Base-by-base conservation (phyloP, 164 flowering plant species). In the Euptelea pleiosperma region DNA sequence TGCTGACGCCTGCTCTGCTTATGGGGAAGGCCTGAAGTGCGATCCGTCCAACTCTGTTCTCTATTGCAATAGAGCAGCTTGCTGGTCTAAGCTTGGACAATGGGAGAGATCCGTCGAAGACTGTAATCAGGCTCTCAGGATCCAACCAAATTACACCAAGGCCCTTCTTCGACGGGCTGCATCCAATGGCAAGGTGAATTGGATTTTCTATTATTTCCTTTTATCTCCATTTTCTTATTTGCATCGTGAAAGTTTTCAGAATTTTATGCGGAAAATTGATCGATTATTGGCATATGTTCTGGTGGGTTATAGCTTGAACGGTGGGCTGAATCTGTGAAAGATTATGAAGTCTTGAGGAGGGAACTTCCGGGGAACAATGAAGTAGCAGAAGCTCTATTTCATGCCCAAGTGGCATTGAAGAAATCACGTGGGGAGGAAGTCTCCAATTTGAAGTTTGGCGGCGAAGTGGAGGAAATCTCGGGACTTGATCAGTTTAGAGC, bases 361-460 rank as follows among this genome's bases (percentile, higher is more conserved):
- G 79, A 75, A 58, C 85, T 85, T 62, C 95, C 96, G 3, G 73
- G 72, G 39, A 88, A 89, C 73, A 83, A 77, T 42, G 91, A 82
- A 47, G 77, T 89, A 30, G 95, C 95, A 1, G 87, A 89, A 63
- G 73, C 82, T 50, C 68, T 89, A 11, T 91, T 89, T 64, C 87
- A 84, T 65, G 95, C 98, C 2, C 91, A 85, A 78, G 85, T 87
- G 54, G 89, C 92, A 31, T 57, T 87, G 72, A 89, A 71, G 74
- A 89, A 84, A 71, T 86, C 86, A 3, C 92, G 87, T 18, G 96
- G 91, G 8, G 98, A 91, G 70, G 96, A 91, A n/a, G 89, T 91
- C 41, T 60, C 58, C 47, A 85, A 91, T 62, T 67, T 89, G 89
- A 86, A 85, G 61, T 91, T 91, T 63, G 94, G 98, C 50, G 94